Percentiles rank a stretch among this genome's conserved stretches.
These are phyloP conservation scores for Salix viminalis DNA, from an alignment of 345 rosid species.

Conservation along the genomic window DNA sequence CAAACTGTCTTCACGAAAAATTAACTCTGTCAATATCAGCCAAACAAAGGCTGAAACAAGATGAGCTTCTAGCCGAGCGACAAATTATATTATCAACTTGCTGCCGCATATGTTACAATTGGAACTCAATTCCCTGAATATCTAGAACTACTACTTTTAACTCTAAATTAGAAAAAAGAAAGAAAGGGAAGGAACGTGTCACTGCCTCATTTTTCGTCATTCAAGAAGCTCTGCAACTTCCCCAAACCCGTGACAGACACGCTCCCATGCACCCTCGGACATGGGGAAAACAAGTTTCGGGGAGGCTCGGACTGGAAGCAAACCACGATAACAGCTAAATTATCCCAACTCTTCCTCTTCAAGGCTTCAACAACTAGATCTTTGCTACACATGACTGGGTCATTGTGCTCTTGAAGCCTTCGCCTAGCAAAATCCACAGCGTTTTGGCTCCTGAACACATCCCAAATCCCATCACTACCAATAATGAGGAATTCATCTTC, in stretches of 20 bases:
- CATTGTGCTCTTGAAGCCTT: slow-evolving; percentile 77
- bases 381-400: slow-evolving; percentile 65
- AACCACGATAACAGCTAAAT: slow-evolving; percentile 63
- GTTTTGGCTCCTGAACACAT: slow-evolving; percentile 81
- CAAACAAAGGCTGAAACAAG: not conserved
- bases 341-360: slow-evolving; percentile 85
- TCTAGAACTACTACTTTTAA: slow-evolving; percentile 24
- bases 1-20: not conserved
- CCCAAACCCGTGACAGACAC: slow-evolving; percentile 72
- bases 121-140: slow-evolving; percentile 19
- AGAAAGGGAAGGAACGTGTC: not conserved
- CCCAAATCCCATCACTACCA: slow-evolving; percentile 93
- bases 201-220: slow-evolving; percentile 40
- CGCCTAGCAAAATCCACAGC: slow-evolving; percentile 85
- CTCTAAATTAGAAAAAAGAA: not conserved
- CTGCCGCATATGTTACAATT: slow-evolving; percentile 56
- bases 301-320: slow-evolving; percentile 74
- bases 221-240: slow-evolving; percentile 66
- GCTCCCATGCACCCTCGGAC: slow-evolving; percentile 61
- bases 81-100: slow-evolving; percentile 16
- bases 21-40: not conserved
- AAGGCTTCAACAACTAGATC: slow-evolving; percentile 77
- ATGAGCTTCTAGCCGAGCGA: slow-evolving; percentile 2
- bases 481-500: slow-evolving; percentile 85
- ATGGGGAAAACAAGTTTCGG: slow-evolving; percentile 59